Evolutionary conservation across 768 basidiomycete species (phyloP).

Genomic region (Wakefieldia striispora): DNA sequence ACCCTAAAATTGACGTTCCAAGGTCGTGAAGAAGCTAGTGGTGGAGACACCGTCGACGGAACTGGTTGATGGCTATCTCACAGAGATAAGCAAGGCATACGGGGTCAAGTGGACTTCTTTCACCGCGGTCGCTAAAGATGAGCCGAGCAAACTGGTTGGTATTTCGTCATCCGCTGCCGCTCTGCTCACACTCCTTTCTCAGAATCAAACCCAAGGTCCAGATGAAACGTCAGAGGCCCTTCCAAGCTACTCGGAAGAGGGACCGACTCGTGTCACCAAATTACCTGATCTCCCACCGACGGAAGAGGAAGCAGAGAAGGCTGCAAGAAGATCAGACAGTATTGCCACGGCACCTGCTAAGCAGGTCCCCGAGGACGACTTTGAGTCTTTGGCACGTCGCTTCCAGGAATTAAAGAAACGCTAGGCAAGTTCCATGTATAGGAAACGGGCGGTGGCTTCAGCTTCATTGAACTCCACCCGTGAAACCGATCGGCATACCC

Average conservation of each 20-base stretch:
- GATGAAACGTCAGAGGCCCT: conserved; percentile 19
- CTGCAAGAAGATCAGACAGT: conserved; percentile 4
- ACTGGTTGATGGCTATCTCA: conserved; percentile 85
- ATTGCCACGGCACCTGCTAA: conserved; percentile 6
- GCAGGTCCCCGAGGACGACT: conserved; percentile 56
- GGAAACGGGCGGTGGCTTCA: conserved; percentile 1
- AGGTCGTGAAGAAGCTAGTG: conserved; percentile 77
- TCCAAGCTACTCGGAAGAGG: conserved; percentile 28
- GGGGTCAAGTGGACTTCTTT: conserved; percentile 64
- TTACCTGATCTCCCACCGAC: conserved; percentile 52
- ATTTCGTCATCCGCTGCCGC: background rate
- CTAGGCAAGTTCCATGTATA: conserved; percentile 28
- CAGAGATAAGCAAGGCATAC: conserved; percentile 89
- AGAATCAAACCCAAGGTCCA: conserved; percentile 6
- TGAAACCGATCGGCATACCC: conserved; percentile 9
- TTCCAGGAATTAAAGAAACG: conserved; percentile 89
- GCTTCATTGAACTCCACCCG: background rate
- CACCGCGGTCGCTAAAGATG: conserved; percentile 27
- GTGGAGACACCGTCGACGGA: conserved; percentile 66
- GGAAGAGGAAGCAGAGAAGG: conserved; percentile 43
- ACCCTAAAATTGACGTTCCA: conserved; percentile 5
- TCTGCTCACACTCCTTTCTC: conserved; percentile 4
- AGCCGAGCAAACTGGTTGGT: conserved; percentile 41
- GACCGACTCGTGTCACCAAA: conserved; percentile 28
- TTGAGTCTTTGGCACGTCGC: conserved; percentile 71